Conservation (phyloP, 2,329 filamentous ascomycete species). For the Catunica adiposa region DNA sequence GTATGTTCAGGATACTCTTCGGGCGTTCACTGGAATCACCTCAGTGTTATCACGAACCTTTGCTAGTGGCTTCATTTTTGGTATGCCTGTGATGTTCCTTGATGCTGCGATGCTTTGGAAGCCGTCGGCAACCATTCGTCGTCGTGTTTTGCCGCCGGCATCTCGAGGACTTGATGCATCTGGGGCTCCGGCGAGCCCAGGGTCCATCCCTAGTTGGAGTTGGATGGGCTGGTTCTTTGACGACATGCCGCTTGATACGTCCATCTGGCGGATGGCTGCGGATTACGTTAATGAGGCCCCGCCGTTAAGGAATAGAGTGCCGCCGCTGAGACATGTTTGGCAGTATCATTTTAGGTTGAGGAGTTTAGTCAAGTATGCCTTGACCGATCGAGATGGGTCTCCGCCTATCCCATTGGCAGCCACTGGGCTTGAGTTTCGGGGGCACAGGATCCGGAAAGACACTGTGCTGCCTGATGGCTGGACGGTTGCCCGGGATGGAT, state of each 20-base stretch:
- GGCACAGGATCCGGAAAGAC: conserved; percentile 22
- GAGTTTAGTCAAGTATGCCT: conserved; percentile 24
- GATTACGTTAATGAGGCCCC: conserved; percentile 27
- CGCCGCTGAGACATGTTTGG: conserved; percentile 23
- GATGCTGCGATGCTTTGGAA: conserved; percentile 30
- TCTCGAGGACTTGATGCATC: not conserved
- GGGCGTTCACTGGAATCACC: conserved; percentile 28
- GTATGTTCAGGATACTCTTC: conserved; percentile 26
- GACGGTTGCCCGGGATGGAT: conserved; percentile 20
- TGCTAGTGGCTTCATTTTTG: conserved; percentile 28
- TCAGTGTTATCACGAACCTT: conserved; percentile 27
- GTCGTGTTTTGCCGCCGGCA: conserved; percentile 16
- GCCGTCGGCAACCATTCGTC: conserved; percentile 27
- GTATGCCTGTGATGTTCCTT: conserved; percentile 31
- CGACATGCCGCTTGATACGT: conserved; percentile 26
- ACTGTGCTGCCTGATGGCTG: conserved; percentile 25
- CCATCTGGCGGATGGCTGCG: conserved; percentile 27
- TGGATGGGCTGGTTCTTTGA: conserved; percentile 35
- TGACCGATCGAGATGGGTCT: conserved; percentile 24
- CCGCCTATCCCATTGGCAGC: conserved; percentile 21
- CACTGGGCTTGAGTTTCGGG: conserved; percentile 25
- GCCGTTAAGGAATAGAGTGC: conserved; percentile 20
- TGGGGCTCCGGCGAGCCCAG: conserved; percentile 18
- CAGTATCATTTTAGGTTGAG: conserved; percentile 25
- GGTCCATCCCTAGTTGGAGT: conserved; percentile 29